A percentile compares a stretch with the other conserved stretches of the same genome.
phyloP scores from a whole-genome alignment of 306 rosid genomes.

The Delonix regia region DNA sequence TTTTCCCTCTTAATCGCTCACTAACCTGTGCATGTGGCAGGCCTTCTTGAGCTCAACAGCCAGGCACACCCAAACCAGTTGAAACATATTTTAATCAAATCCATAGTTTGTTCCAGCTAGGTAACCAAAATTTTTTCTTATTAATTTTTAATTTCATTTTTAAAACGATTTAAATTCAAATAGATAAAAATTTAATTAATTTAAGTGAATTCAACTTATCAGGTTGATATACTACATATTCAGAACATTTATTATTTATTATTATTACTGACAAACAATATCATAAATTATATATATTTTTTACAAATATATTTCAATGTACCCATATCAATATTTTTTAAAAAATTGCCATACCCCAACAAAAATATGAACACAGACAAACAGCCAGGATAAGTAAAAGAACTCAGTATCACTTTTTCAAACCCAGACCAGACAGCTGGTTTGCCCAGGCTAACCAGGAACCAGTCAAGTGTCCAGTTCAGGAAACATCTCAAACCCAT shows the following conservation, averaged over 20 bases:
- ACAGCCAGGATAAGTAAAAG: slow-evolving; percentile 7
- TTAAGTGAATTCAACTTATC: too few species aligned
- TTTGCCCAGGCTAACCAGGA: not conserved
- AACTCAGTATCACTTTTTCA: not conserved
- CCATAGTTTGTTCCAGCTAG: too few species aligned
- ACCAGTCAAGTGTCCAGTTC: not conserved
- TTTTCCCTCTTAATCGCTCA: not conserved
- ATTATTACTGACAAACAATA: not conserved
- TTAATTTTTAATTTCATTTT: too few species aligned
- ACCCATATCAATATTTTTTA: too few species aligned
- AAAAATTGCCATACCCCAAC: slow-evolving; percentile 4
- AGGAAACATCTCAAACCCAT: not conserved
- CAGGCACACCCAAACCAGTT: too few species aligned
- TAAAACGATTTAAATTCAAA: too few species aligned
- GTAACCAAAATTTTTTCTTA: too few species aligned
- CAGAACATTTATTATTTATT: not conserved
- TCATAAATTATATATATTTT: not conserved
- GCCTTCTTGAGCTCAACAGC: too few species aligned
- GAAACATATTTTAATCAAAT: too few species aligned
- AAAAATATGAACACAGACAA: slow-evolving; percentile 5
- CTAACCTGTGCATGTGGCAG: too few species aligned
- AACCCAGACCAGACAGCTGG: not conserved
- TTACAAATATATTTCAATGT: not conserved
- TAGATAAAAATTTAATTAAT: too few species aligned
- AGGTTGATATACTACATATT: too few species aligned